These are phyloP conservation scores for Debaryomyces hansenii DNA, from an alignment of 805 yeast species.

Conservation along the genomic window DNA sequence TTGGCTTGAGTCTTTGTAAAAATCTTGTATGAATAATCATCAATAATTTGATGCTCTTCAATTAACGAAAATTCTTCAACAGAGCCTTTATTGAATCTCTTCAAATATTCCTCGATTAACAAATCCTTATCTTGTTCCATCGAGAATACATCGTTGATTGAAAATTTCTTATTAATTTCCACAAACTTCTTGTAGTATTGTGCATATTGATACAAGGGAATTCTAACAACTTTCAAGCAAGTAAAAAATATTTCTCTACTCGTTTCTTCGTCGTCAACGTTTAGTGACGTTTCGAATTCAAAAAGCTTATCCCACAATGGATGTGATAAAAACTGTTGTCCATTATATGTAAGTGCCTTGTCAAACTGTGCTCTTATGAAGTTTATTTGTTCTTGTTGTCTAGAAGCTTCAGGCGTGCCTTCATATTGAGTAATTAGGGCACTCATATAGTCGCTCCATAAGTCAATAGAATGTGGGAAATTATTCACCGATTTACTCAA, in stretches of 20 bases:
- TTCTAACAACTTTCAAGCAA: constrained; percentile 44
- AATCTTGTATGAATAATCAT: constrained; percentile 42
- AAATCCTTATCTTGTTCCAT: neutral
- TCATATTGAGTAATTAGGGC: constrained; percentile 41
- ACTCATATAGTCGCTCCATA: constrained; percentile 67
- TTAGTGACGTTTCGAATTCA: constrained; percentile 51
- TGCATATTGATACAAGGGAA: constrained; percentile 88
- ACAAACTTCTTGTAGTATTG: constrained; percentile 60
- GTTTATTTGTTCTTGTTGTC: constrained; percentile 12
- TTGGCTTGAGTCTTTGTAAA: constrained; percentile 48
- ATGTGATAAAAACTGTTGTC: constrained; percentile 75
- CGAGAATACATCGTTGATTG: constrained; percentile 24
- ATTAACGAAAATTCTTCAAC: constrained; percentile 28
- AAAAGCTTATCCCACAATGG: constrained; percentile 80
- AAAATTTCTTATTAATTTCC: constrained; percentile 35
- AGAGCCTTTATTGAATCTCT: constrained; percentile 19
- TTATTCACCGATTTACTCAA: constrained; percentile 45
- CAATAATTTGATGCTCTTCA: constrained; percentile 43
- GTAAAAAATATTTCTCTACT: constrained; percentile 39
- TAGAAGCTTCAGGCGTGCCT: constrained; percentile 25
- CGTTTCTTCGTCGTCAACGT: constrained; percentile 17
- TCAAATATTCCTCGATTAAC: constrained; percentile 15
- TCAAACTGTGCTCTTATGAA: constrained; percentile 45
- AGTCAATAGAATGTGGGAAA: constrained; percentile 59
- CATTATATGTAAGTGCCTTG: constrained; percentile 52